These are phyloP conservation scores for Botrytis hyacinthi DNA, from an alignment of 2,329 filamentous ascomycete species.

Conservation along the genomic window DNA sequence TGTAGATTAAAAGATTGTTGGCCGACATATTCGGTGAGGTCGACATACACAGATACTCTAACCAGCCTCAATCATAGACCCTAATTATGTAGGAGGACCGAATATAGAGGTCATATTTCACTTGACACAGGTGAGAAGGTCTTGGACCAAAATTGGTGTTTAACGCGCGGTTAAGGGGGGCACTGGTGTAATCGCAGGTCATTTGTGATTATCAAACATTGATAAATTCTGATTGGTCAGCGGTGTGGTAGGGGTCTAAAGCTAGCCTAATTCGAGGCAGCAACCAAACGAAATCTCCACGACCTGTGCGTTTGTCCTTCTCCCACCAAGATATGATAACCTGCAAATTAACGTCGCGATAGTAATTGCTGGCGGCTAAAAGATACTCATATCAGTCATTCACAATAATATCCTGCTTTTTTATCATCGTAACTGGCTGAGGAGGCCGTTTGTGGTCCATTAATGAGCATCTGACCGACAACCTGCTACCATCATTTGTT, in stretches of 20 bases:
- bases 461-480: background rate
- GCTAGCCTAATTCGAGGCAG: background rate
- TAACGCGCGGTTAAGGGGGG: conserved; percentile 8
- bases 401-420: background rate
- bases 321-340: background rate
- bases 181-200: background rate
- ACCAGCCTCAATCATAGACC: conserved; percentile 9
- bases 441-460: background rate
- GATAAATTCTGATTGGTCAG: background rate
- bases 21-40: conserved; percentile 2
- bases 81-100: background rate
- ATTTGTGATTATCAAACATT: background rate
- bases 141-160: background rate
- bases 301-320: background rate
- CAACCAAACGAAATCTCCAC: background rate
- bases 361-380: background rate
- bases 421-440: background rate
- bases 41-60: background rate
- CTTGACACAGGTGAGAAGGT: background rate
- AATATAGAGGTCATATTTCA: background rate
- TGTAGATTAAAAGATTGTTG: conserved; percentile 10
- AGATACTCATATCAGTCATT: background rate
- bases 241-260: background rate
- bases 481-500: background rate
- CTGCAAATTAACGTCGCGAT: background rate